Evolutionary conservation across 805 yeast genomes (phyloP).

Genomic region (Candida khao-thaluensis): DNA sequence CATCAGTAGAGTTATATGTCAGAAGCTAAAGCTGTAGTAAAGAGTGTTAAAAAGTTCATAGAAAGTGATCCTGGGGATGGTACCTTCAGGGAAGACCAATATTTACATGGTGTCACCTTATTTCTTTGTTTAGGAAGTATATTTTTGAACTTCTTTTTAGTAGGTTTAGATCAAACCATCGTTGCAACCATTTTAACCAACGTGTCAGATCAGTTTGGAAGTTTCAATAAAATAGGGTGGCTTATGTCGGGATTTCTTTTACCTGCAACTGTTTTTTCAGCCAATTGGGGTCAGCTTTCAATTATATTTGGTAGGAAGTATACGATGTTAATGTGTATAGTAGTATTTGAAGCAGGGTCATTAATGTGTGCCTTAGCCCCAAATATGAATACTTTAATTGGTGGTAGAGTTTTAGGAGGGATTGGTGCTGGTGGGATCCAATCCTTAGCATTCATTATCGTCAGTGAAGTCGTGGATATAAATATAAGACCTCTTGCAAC

Average conservation of each 20-base stretch:
- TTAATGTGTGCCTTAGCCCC: constrained; percentile 37
- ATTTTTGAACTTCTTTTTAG: constrained; percentile 30
- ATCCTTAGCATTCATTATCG: constrained; percentile 25
- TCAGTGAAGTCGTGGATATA: constrained; percentile 33
- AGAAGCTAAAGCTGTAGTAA: too few species aligned
- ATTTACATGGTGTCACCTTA: constrained; percentile 28
- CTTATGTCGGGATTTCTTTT: constrained; percentile 36
- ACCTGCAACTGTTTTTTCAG: constrained; percentile 31
- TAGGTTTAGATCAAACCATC: constrained; percentile 41
- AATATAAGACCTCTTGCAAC: constrained; percentile 34
- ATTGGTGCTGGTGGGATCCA: constrained; percentile 39
- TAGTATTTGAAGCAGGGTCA: constrained; percentile 24
- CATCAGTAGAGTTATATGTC: too few species aligned
- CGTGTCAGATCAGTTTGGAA: constrained; percentile 36
- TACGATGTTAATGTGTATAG: constrained; percentile 16
- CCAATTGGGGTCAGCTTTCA: constrained; percentile 36
- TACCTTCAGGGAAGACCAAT: constrained; percentile 37
- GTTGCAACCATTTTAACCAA: constrained; percentile 32
- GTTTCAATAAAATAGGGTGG: constrained; percentile 38
- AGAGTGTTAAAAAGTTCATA: constrained; percentile 17
- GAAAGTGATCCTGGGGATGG: constrained; percentile 47
- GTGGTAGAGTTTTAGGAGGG: constrained; percentile 40
- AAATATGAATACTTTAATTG: constrained; percentile 36
- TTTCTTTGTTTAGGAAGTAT: constrained; percentile 26
- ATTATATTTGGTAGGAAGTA: constrained; percentile 37